phyloP scores from a whole-genome alignment of 1,139 yeast genomes.

The Fermentozyma sake region DNA sequence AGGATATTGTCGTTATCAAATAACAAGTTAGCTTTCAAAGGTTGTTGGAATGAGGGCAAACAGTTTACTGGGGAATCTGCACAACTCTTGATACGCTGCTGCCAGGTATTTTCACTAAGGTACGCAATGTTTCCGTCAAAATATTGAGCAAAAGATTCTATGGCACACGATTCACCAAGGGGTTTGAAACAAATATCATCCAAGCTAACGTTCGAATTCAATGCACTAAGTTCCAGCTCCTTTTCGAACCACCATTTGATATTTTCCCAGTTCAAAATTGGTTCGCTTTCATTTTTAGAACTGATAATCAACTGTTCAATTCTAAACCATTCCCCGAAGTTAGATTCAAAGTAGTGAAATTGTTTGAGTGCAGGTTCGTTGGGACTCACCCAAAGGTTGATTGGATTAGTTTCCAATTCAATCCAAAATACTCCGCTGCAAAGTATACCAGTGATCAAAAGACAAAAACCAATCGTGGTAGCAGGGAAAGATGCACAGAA shows the following conservation, averaged over 20 bases:
- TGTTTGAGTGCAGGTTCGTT: slow-evolving; percentile 67
- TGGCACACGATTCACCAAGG: slow-evolving; percentile 67
- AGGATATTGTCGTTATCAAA: slow-evolving; percentile 53
- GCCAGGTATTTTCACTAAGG: slow-evolving; percentile 55
- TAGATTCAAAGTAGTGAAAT: slow-evolving; percentile 65
- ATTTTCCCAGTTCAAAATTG: slow-evolving; percentile 60
- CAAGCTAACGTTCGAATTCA: slow-evolving; percentile 28
- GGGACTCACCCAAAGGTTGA: slow-evolving; percentile 86
- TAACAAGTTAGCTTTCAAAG: slow-evolving; percentile 64
- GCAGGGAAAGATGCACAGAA: slow-evolving; percentile 59
- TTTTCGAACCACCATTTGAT: slow-evolving; percentile 85
- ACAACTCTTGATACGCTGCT: slow-evolving; percentile 49
- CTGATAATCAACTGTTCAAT: slow-evolving; percentile 80
- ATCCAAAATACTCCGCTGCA: slow-evolving; percentile 52
- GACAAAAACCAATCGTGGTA: slow-evolving; percentile 43
- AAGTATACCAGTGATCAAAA: slow-evolving; percentile 40
- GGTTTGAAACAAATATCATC: slow-evolving; percentile 85
- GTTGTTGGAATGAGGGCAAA: slow-evolving; percentile 87
- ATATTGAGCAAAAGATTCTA: slow-evolving; percentile 90
- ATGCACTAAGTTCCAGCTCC: slow-evolving; percentile 50
- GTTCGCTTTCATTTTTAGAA: slow-evolving; percentile 53
- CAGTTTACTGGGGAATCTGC: slow-evolving; percentile 83
- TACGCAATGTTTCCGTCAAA: slow-evolving; percentile 59
- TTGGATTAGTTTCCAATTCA: slow-evolving; percentile 72
- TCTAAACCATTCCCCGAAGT: slow-evolving; percentile 90